Evolutionary conservation across 331 rosid species (phyloP).

Genomic region (Cydonia oblonga): DNA sequence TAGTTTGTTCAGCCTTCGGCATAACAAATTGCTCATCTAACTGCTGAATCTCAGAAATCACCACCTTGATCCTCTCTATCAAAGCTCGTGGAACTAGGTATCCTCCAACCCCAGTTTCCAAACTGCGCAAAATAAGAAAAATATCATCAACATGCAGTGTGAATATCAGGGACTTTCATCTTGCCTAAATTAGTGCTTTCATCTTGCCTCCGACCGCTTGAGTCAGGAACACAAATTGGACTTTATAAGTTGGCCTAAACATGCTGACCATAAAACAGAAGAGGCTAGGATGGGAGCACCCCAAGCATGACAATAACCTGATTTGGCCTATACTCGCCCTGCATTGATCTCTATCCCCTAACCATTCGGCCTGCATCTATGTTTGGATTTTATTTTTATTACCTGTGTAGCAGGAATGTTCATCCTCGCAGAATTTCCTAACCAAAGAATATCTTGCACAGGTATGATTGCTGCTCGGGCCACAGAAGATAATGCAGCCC

Average conservation of each 20-base stretch:
- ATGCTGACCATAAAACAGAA: neutral
- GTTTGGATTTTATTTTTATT: neutral
- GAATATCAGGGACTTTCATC: no score
- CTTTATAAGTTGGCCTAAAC: neutral
- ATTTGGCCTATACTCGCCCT: neutral
- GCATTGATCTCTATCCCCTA: neutral
- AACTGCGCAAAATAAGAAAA: slow-evolving; percentile 30
- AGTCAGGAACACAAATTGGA: neutral
- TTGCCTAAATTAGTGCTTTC: neutral
- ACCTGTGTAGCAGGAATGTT: slow-evolving; percentile 98
- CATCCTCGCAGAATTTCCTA: slow-evolving; percentile 87
- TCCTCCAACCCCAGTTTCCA: slow-evolving; percentile 97
- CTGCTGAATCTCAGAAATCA: no score
- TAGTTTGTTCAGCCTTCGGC: no score
- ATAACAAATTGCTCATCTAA: no score
- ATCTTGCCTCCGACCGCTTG: neutral
- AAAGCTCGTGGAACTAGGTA: slow-evolving; percentile 55
- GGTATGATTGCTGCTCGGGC: slow-evolving; percentile 77
- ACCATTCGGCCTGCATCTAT: neutral
- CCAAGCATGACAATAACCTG: neutral
- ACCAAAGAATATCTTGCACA: slow-evolving; percentile 80
- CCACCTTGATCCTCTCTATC: slow-evolving; percentile 11
- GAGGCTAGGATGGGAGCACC: neutral
- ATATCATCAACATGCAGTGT: neutral
- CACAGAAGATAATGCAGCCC: slow-evolving; percentile 56